Base-by-base conservation (phyloP, 2,329 filamentous ascomycete species). In the Fusarium sulawesiense region DNA sequence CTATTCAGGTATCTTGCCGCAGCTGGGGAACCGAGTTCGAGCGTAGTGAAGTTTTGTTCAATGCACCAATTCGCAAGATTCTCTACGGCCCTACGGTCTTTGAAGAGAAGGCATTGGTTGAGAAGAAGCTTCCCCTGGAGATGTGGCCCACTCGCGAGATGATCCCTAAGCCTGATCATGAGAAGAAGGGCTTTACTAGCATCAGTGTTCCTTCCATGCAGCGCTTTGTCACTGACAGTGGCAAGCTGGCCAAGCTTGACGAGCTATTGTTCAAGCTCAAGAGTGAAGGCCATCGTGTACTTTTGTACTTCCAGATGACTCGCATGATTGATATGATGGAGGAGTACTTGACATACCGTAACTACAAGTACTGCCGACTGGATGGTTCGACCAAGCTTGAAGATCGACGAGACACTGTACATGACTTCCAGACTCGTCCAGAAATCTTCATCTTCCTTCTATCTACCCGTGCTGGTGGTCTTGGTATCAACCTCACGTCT, bases 221-320 rank as follows among this genome's bases (percentile, higher is more conserved):
- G 51, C 93, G 94, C 73, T 99, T 99, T 77, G 96, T 99, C 63
- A 98, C 95, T 3, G 96, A 98, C 81, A 97, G 94, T 56, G 96
- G 96, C 77, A 99, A 99, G 83, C 88, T 99, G 64, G 94, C 94
- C 48, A 93, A 94, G 77, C 85, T 99, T 53, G 96, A 99, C 78
- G 86, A 93, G 71, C 85, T 99, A 20, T 87, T 99, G 16, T 92
- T 92, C 78, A 88, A 94, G 79, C 90, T 99, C 76, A 99, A 98
- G 86, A 92, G 93, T 67, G 93, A 92, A 68, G 92, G 92, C 37
- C 96, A 99, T 75, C 94, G 96, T 76, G 96, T 99, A 23, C 85
- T 99, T 56, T 85, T 99, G 21, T 99, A 99, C 86, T 99, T 99
- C 92, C 96, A 99, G 85, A 99, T 99, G 96, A 99, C 96, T 6